Evolutionary conservation across 768 basidiomycete species (phyloP), one percentile per base, ranked within the genome.

Genomic region (Termitomyces sp.): DNA sequence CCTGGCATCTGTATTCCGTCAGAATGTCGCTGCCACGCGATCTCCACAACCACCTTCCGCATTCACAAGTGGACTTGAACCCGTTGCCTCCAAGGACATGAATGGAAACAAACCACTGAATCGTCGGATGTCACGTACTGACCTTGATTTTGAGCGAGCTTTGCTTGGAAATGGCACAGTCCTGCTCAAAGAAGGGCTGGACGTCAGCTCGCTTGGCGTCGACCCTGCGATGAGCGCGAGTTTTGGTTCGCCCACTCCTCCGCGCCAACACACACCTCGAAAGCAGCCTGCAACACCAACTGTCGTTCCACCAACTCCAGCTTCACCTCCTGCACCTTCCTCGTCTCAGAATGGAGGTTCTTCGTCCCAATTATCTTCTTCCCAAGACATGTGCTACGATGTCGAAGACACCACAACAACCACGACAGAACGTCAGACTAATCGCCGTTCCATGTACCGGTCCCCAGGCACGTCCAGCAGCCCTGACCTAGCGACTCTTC

Each of bases 381-480:
- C 80, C 28, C 75, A 79, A 65, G 85, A 87, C 58, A 66, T 86
- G 46, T 81, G 81, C 66, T 79, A 78, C 70, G 87, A 90, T 70
- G 77, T 80, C 36, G 85, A 87, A 60, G 86, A 88, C 67, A 51
- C 58, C 9, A 30, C 52, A 22, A 33, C 52, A 24, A 41, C 50
- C 16, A 64, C 71, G 10, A 69, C 71, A n/a, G 87, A 88, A 64
- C 79, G 83, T 65, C 85, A 87, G 65, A 83, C 82, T 8, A 90
- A 90, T 69, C 82, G 92, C 46, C 82, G 92, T 51, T 91, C 89
- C 61, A 83, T 97, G 75, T 94, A 94, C 69, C 80, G 94, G 57
- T 88, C 90, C 20, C 80, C 90, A 11, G 94, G 93, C 44, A 95
- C 92, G 8, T 89, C 93, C 35, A 92, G 90, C 64, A 93, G 89